These are phyloP conservation scores for Hysterium pulicare DNA, from an alignment of 2,329 filamentous ascomycete species.

Conservation along the genomic window DNA sequence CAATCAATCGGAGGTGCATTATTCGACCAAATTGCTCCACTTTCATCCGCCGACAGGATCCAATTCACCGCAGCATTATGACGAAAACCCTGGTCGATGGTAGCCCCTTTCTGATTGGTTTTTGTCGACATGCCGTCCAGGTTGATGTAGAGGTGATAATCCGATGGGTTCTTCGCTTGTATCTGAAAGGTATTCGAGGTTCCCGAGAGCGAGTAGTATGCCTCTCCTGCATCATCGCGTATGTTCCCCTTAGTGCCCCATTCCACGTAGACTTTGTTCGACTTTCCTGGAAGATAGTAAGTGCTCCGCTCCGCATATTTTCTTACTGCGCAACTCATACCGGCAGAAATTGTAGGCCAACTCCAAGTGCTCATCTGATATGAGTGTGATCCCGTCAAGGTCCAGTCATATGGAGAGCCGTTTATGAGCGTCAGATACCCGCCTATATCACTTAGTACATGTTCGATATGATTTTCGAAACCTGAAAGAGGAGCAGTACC, in stretches of 20 bases:
- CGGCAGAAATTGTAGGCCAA: constrained; percentile 31
- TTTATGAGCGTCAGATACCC: constrained; percentile 40
- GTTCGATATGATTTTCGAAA: neutral
- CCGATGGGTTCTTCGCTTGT: constrained; percentile 26
- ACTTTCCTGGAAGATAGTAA: constrained; percentile 14
- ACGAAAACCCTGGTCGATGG: constrained; percentile 33
- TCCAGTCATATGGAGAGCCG: constrained; percentile 40
- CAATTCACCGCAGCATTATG: constrained; percentile 36
- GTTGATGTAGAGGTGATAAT: constrained; percentile 30
- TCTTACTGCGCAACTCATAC: constrained; percentile 8
- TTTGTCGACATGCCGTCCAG: constrained; percentile 27
- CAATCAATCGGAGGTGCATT: constrained; percentile 34
- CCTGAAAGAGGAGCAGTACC: constrained; percentile 11
- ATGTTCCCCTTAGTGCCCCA: constrained; percentile 26
- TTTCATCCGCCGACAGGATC: constrained; percentile 36
- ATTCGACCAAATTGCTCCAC: constrained; percentile 35
- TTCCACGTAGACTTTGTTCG: constrained; percentile 30
- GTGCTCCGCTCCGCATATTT: neutral
- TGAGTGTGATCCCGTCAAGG: constrained; percentile 22
- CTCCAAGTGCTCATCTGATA: constrained; percentile 40
- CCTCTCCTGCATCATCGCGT: constrained; percentile 34
- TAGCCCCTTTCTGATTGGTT: constrained; percentile 30
- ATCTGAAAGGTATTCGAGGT: constrained; percentile 30
- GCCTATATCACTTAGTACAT: constrained; percentile 16
- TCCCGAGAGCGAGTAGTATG: constrained; percentile 29